Evolutionary conservation across 345 rosid species (phyloP), one percentile per base, ranked within the genome.

Genomic region (Eucalyptus microcorys): DNA sequence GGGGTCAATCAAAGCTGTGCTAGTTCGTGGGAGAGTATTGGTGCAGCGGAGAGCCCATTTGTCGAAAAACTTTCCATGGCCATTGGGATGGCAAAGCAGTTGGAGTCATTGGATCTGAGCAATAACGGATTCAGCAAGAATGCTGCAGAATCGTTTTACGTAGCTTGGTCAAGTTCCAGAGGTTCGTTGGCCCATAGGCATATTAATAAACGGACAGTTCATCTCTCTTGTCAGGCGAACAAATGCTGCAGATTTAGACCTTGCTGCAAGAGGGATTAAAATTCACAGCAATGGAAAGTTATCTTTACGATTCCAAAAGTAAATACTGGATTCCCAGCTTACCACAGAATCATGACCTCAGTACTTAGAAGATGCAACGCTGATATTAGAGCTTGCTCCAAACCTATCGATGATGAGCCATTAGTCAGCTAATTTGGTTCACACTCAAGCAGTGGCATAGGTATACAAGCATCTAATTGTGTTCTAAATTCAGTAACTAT

Each of bases 221-320:
- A 96, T 92, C 94, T 98, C 55, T 95, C 95, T 1, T 89, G 92
- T 10, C 90, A 91, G 89, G 94, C 91, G 71, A 93, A 89, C 49
- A 91, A 91, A 89, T 96, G 98, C 90, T 98, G 98, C 55, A 88
- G 91, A 47, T 89, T 90, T 64, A 94, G 94, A 93, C 91, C 95
- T 43, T 96, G 99, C 94, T 98, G 99, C 93, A 94, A 87, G 92
- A 95, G 92, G 91, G 94, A 95, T 87, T 96, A 91, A 93, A 76
- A 40, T 5, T 76, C 47, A 76, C 30, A 21, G 47, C 45, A 76
- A 76, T 40, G 45, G 81, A 76, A 76, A 17, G 80, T 34, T n/a
- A n/a, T 66, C 42, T 37, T 71, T 71, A 34, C 7, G 24, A 71
- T 71, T 71, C 43, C 81, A 34, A 17, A 21, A 76, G 83, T 76